Evolutionary conservation across 805 yeast genomes (phyloP).

Genomic region (Brettanomyces sp.): DNA sequence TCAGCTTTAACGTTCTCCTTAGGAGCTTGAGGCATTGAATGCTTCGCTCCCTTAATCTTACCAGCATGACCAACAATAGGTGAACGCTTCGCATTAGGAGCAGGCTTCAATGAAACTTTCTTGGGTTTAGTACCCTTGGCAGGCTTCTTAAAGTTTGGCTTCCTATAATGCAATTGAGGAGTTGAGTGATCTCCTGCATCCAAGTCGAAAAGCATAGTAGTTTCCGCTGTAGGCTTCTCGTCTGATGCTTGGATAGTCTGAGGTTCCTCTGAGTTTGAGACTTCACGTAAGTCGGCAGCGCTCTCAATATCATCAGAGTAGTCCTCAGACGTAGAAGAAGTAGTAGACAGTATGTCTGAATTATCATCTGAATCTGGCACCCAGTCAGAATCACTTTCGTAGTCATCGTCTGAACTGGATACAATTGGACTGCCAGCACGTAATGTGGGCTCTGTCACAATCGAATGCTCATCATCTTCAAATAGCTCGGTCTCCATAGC

Average conservation of each 20-base stretch:
- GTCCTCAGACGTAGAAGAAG: not conserved
- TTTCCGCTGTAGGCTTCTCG: not conserved
- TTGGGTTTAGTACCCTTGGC: no score
- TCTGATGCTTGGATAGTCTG: not conserved
- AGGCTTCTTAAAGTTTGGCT: no score
- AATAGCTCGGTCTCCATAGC: not conserved
- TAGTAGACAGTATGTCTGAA: not conserved
- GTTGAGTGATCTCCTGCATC: not conserved
- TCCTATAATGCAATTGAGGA: no score
- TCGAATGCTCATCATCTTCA: not conserved
- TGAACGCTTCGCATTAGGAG: no score
- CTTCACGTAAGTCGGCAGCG: not conserved
- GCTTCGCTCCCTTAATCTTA: no score
- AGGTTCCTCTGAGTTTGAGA: not conserved
- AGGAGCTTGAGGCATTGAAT: no score
- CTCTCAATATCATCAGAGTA: not conserved
- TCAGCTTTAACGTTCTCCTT: no score
- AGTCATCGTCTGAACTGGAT: not conserved
- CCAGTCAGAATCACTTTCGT: not conserved
- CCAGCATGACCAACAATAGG: no score
- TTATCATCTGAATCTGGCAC: not conserved
- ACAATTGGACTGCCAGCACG: not conserved
- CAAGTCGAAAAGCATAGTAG: not conserved
- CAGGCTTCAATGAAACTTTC: no score
- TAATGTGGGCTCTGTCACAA: not conserved